phyloP scores from a whole-genome alignment of 805 yeast species.

The Candida germanica region DNA sequence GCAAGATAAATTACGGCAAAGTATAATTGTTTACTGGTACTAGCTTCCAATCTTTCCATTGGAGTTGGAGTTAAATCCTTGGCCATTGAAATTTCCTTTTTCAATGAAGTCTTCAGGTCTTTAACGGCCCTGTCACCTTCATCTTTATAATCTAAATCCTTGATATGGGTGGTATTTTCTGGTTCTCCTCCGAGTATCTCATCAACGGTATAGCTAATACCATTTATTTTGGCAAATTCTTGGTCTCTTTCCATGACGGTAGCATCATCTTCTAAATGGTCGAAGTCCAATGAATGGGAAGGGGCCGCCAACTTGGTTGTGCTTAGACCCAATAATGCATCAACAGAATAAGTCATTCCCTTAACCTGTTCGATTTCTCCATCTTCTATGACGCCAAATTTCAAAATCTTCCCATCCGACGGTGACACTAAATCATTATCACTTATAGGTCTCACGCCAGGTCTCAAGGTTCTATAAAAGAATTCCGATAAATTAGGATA shows the following conservation, averaged over 20 bases:
- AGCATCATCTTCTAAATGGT: conserved; percentile 38
- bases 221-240: conserved; percentile 76
- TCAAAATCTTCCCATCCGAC: conserved; percentile 87
- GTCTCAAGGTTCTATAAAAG: conserved; percentile 77
- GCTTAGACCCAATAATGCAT: conserved; percentile 75
- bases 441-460: conserved; percentile 76
- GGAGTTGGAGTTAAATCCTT: conserved; percentile 38
- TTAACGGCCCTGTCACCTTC: conserved; percentile 64
- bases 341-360: conserved; percentile 90
- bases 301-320: conserved; percentile 53
- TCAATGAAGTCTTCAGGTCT: conserved; percentile 24
- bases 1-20: conserved; percentile 93
- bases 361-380: conserved; percentile 96
- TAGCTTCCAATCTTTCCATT: conserved; percentile 25
- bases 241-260: conserved; percentile 51
- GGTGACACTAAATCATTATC: conserved; percentile 76
- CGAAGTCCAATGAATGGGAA: conserved; percentile 45
- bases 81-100: conserved; percentile 38
- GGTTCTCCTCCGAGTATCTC: conserved; percentile 63
- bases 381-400: conserved; percentile 73
- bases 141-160: conserved; percentile 49
- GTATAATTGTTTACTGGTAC: conserved; percentile 56
- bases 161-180: conserved; percentile 35
- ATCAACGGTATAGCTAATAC: conserved; percentile 67
- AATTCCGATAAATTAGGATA: conserved; percentile 86